phyloP scores from a whole-genome alignment of 2,329 filamentous ascomycete species.

The Thermothelomyces thermophilus region DNA sequence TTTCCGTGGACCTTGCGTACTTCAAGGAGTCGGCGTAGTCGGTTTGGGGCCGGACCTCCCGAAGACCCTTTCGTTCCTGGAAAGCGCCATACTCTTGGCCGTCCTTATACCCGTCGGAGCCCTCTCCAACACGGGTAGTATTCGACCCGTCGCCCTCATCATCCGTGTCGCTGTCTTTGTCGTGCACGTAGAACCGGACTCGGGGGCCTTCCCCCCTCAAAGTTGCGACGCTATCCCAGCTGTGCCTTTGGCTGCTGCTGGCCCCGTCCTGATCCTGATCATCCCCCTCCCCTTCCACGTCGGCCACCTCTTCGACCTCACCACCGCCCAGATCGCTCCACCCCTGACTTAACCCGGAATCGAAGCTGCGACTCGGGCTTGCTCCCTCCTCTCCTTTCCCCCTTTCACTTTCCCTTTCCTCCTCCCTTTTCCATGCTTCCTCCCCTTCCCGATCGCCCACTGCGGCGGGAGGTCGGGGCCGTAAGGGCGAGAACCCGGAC shows the following conservation, averaged over 20 bases:
- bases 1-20: not conserved
- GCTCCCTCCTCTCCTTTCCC: not conserved
- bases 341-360: not conserved
- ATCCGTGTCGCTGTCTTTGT: not conserved
- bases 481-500: not conserved
- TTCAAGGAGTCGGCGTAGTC: not conserved
- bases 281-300: not conserved
- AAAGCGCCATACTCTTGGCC: not conserved
- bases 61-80: not conserved
- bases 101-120: constrained; percentile 1
- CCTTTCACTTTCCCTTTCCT: no score
- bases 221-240: not conserved
- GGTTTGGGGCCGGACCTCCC: not conserved
- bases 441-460: not conserved
- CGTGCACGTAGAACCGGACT: not conserved
- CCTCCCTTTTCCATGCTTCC: not conserved
- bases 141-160: constrained; percentile 3
- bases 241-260: constrained; percentile 1
- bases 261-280: not conserved
- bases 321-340: not conserved
- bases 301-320: not conserved
- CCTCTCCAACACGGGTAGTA: constrained; percentile 2
- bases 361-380: not conserved
- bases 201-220: not conserved
- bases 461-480: not conserved